These are phyloP conservation scores for Neurospora sp. DNA, from an alignment of 495 filamentous ascomycete genomes.

Conservation along the genomic window DNA sequence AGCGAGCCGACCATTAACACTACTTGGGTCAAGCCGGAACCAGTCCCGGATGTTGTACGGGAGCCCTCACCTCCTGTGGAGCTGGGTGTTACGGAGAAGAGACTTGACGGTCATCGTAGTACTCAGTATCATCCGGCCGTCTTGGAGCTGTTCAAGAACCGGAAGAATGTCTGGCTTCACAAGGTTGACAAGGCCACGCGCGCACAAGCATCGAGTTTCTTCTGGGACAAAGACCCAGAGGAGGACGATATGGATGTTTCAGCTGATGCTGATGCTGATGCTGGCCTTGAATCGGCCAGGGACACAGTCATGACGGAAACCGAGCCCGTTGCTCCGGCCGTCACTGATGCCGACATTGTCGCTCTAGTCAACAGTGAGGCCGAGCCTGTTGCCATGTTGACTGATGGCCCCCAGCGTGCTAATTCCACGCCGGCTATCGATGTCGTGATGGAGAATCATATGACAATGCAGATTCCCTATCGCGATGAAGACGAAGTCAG, in stretches of 20 bases:
- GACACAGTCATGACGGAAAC: background rate
- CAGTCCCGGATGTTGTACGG: background rate
- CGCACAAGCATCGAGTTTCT: background rate
- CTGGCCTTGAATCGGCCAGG: background rate
- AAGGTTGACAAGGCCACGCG: background rate
- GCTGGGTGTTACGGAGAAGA: slow-evolving; percentile 6
- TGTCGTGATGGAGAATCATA: background rate
- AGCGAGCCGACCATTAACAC: background rate
- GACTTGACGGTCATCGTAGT: background rate
- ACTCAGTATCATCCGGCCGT: background rate
- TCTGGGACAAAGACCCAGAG: background rate
- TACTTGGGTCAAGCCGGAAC: background rate
- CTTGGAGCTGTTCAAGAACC: slow-evolving; percentile 1
- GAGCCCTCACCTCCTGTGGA: background rate
- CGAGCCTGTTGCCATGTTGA: background rate
- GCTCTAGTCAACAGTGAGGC: background rate
- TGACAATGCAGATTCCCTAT: background rate
- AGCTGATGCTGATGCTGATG: background rate
- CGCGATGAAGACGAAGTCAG: background rate
- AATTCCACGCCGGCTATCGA: background rate
- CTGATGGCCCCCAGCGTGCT: background rate
- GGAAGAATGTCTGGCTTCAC: background rate
- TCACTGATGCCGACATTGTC: background rate
- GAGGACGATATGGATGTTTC: background rate
- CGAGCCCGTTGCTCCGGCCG: background rate